Evolutionary conservation across 1,139 yeast genomes (phyloP).

Genomic region (Magnusiomyces fungicola): DNA sequence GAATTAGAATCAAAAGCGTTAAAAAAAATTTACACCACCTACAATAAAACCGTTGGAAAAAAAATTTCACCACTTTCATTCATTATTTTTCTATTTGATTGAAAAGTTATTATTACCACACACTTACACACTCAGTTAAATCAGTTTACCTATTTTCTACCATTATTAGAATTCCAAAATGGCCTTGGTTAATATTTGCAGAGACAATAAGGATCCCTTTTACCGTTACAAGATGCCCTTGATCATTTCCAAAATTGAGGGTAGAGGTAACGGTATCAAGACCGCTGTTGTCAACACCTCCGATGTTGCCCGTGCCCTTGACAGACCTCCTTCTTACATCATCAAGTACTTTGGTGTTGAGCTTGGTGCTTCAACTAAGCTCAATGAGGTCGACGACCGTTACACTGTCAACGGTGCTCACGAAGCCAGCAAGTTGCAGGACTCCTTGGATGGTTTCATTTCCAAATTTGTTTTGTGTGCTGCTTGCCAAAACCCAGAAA

Average conservation of each 20-base stretch:
- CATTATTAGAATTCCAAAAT: constrained; percentile 32
- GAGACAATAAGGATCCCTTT: constrained; percentile 96
- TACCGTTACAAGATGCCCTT: constrained; percentile 99
- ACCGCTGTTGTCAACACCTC: constrained; percentile 85
- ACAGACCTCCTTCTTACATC: constrained; percentile 86
- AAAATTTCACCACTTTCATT: neutral
- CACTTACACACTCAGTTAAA: too few relatives aligned
- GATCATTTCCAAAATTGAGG: constrained; percentile 94
- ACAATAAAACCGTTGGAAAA: neutral
- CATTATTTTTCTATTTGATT: neutral
- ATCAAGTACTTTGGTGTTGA: constrained; percentile 95
- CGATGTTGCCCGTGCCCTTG: constrained; percentile 91
- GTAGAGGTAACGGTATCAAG: constrained; percentile 98
- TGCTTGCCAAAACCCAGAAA: constrained; percentile 95
- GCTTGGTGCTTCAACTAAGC: constrained; percentile 91
- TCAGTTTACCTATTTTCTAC: neutral
- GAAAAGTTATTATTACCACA: too few relatives aligned
- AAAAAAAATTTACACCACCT: neutral
- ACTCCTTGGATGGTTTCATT: constrained; percentile 89
- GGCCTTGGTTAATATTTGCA: constrained; percentile 90
- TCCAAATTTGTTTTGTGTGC: constrained; percentile 89
- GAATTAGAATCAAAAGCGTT: neutral
- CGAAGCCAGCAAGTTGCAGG: constrained; percentile 85
- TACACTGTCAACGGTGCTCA: constrained; percentile 94
- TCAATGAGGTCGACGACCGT: constrained; percentile 74